Evolutionary conservation across 1,284 basidiomycete species (phyloP), one percentile per base, ranked within the genome.

Genomic region (Trichosporon sp.): DNA sequence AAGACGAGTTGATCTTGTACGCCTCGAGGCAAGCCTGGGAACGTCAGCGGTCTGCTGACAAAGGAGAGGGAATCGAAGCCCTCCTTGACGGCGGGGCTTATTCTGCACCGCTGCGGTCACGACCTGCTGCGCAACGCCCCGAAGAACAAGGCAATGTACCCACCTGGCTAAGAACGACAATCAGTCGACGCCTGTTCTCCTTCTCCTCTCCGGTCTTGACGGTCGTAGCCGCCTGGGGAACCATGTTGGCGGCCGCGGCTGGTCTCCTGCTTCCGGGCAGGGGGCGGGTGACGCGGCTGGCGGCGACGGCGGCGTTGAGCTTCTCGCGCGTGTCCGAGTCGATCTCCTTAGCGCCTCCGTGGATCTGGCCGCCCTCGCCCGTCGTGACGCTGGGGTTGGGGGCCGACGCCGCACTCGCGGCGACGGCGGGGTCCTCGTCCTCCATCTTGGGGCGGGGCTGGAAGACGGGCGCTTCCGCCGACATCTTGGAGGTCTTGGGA

Each of bases 21-120:
- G 94, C 93, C 85, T 99, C 95, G 62, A 99, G 86, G 81, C 96
- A 99, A 0, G 96, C 96, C 81, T 83, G 67, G 74, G 93, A 60
- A 60, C n/a, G 56, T 60, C 32, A 60, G 56, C 56, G 3, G 9
- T 12, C 21, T n/a, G 47, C 47, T 51, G 47, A 51, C 47, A 51
- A 51, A 51, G 21, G 23, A 3, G 18, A n/a, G 21, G 23, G 38
- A 42, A n/a, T 18, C 38, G 38, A 42, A n/a, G 38, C 18, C 18
- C 6, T 8, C 11, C 38, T n/a, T n/a, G 18, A 18, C 38, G 15
- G 18, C 38, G 15, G 5, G 38, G 38, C 38, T 42, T n/a, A 9
- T n/a, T 42, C 38, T n/a, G 18, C 15, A n/a, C n/a, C n/a, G n/a
- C n/a, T n/a, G 34, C 47, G 21, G n/a, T 13, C 47, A 2, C 21